Conservation (phyloP, 345 rosid genomes). For the Lagerstroemia speciosa region DNA sequence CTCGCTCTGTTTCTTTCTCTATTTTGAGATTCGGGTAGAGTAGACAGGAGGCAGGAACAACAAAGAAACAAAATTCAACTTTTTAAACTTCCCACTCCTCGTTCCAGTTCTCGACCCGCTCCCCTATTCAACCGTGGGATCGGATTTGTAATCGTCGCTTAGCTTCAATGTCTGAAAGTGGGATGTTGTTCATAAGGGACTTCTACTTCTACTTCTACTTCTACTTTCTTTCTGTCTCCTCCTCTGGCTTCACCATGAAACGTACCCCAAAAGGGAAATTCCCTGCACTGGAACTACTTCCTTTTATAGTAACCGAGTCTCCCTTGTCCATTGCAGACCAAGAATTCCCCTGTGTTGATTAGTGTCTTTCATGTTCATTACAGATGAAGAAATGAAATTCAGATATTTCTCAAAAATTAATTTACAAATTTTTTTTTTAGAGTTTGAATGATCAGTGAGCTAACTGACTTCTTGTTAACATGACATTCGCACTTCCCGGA, state of each 20-base stretch:
- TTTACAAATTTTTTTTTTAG: neutral
- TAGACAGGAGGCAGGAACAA: too few species aligned
- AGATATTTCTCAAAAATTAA: neutral
- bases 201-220: too few species aligned
- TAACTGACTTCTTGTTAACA: neutral
- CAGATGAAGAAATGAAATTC: neutral
- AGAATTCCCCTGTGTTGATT: neutral
- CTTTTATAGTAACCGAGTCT: neutral
- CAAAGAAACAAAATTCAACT: constrained; percentile 1
- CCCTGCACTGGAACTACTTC: neutral
- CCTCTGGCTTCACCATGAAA: too few species aligned
- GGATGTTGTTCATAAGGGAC: neutral
- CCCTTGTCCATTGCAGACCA: neutral
- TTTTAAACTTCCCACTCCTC: neutral
- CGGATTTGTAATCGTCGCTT: neutral
- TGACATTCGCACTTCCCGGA: neutral
- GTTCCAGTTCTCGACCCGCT: too few species aligned
- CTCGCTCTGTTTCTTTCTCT: neutral
- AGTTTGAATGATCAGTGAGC: neutral
- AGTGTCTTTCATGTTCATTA: neutral
- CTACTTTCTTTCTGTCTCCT: too few species aligned
- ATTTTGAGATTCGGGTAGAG: neutral
- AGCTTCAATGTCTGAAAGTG: neutral
- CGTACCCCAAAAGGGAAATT: neutral
- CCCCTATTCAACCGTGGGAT: too few species aligned